Conservation (phyloP, 2,329 filamentous ascomycete species). For the Aspergillus ruber region DNA sequence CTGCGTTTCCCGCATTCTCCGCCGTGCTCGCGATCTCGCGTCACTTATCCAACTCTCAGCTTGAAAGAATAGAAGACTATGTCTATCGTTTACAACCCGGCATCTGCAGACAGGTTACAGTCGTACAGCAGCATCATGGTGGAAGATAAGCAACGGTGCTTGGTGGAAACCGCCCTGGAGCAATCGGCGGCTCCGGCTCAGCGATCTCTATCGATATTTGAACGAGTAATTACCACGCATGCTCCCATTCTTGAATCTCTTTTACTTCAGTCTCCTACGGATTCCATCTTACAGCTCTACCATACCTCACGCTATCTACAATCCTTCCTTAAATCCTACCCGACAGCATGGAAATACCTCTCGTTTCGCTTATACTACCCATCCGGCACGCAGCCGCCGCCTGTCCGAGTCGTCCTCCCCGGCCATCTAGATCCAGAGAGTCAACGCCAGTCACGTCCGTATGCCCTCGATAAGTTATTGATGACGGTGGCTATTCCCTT, state of each 20-base stretch:
- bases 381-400: constrained; percentile 25
- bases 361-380: constrained; percentile 50
- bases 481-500: constrained; percentile 52
- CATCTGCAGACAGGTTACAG: background rate
- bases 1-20: constrained; percentile 20
- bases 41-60: constrained; percentile 2
- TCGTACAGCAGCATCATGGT: constrained; percentile 6
- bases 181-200: constrained; percentile 17
- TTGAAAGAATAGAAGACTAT: constrained; percentile 4
- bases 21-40: constrained; percentile 25
- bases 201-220: constrained; percentile 42
- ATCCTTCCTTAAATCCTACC: constrained; percentile 50
- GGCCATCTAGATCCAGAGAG: constrained; percentile 25
- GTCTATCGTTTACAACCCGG: constrained; percentile 9
- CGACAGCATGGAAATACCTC: constrained; percentile 55
- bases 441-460: constrained; percentile 49
- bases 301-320: constrained; percentile 53
- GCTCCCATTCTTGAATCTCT: constrained; percentile 55
- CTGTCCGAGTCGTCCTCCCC: constrained; percentile 27
- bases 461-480: constrained; percentile 53
- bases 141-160: constrained; percentile 11
- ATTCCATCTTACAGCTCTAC: constrained; percentile 52
- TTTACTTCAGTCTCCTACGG: constrained; percentile 51
- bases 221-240: constrained; percentile 50
- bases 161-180: constrained; percentile 20